These are phyloP conservation scores for Hypoxylon sp. DNA, from an alignment of 2,329 filamentous ascomycete species.

Conservation along the genomic window DNA sequence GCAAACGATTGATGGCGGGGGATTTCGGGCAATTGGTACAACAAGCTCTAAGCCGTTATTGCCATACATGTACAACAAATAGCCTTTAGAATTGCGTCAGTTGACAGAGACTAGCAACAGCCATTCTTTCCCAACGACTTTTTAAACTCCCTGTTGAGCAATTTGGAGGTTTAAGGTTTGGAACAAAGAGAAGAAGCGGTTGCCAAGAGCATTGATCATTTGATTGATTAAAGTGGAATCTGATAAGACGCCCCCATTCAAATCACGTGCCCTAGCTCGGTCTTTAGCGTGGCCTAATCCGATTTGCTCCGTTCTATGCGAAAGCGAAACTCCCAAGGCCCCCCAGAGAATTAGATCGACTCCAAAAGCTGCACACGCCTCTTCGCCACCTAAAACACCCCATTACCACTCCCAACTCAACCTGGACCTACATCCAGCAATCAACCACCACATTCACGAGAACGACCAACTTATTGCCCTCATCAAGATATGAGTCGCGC, in stretches of 20 bases:
- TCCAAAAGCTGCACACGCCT: constrained; percentile 44
- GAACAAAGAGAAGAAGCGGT: constrained; percentile 5
- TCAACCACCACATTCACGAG: constrained; percentile 37
- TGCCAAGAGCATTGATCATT: neutral
- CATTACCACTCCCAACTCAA: constrained; percentile 41
- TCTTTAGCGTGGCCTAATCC: constrained; percentile 45
- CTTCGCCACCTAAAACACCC: constrained; percentile 43
- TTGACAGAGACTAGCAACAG: neutral
- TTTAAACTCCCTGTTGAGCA: neutral
- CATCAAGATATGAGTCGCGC: constrained; percentile 92
- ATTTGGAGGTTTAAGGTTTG: neutral
- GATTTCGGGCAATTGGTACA: neutral
- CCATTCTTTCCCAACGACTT: neutral
- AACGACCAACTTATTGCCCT: constrained; percentile 45
- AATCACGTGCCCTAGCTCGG: constrained; percentile 43
- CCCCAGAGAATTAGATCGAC: constrained; percentile 39
- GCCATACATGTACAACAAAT: neutral
- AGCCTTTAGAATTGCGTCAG: neutral
- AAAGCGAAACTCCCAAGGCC: constrained; percentile 31
- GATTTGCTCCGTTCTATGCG: constrained; percentile 40
- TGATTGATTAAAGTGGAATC: constrained; percentile 4
- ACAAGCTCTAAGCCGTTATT: neutral
- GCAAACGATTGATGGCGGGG: neutral
- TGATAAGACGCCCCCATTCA: constrained; percentile 28
- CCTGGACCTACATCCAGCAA: constrained; percentile 45